phyloP scores from a whole-genome alignment of 805 yeast genomes.

The Candida parachauliodes region DNA sequence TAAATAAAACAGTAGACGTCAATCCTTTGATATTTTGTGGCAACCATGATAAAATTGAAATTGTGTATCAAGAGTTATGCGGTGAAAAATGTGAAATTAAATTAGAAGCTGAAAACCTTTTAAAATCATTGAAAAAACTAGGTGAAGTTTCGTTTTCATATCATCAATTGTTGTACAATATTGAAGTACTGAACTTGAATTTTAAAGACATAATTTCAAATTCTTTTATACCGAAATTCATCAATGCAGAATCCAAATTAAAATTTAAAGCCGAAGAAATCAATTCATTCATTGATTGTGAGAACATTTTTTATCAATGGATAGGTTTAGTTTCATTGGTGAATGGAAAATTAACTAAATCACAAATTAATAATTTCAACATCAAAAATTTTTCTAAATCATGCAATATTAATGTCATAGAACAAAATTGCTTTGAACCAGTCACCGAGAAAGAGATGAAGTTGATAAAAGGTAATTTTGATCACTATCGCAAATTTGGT shows the following conservation, averaged over 20 bases:
- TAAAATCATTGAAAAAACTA: neutral
- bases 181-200: neutral
- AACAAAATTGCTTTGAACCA: too few relatives aligned
- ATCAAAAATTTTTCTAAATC: neutral
- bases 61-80: neutral
- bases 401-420: neutral
- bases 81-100: neutral
- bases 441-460: constrained; percentile 1
- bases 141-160: constrained; percentile 1
- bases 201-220: neutral
- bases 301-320: constrained; percentile 5
- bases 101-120: neutral
- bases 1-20: neutral
- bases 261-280: neutral
- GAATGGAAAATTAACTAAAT: neutral
- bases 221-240: constrained; percentile 2
- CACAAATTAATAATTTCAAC: neutral
- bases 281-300: neutral
- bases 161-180: neutral
- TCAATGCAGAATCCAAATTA: too few relatives aligned
- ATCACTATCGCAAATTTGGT: neutral
- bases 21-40: constrained; percentile 7
- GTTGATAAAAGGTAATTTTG: neutral
- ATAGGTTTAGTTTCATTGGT: constrained; percentile 4
- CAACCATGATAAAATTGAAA: neutral